Evolutionary conservation across 2,329 filamentous ascomycete genomes (phyloP).

Genomic region (Clarireedia sp.): DNA sequence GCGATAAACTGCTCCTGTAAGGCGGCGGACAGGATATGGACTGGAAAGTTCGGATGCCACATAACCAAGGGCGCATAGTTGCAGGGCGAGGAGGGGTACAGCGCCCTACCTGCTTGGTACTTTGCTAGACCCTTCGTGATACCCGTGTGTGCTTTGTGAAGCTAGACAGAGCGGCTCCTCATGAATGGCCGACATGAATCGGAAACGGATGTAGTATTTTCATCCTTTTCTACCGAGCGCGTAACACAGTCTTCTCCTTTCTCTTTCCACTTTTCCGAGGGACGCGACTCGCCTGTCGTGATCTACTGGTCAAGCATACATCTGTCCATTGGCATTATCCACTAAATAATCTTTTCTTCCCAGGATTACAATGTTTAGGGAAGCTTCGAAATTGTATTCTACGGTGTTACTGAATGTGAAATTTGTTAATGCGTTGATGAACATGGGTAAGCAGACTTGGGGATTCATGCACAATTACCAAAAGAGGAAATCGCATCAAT

Average conservation of each 20-base stretch:
- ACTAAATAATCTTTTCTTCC: not conserved
- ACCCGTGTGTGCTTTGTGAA: too few species aligned
- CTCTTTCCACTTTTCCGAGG: too few species aligned
- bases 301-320: too few species aligned
- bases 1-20: not conserved
- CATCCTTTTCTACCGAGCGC: not conserved
- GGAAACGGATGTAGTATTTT: not conserved
- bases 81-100: too few species aligned
- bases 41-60: too few species aligned
- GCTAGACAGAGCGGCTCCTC: too few species aligned
- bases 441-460: not conserved
- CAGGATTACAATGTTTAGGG: not conserved
- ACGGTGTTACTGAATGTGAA: not conserved
- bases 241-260: not conserved
- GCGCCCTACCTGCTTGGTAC: too few species aligned
- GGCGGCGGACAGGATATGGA: not conserved
- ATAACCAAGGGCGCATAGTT: too few species aligned
- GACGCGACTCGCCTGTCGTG: too few species aligned
- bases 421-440: slow-evolving; percentile 4
- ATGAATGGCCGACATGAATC: not conserved
- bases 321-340: not conserved
- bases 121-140: too few species aligned
- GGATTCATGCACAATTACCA: not conserved
- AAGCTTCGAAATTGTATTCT: not conserved
- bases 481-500: slow-evolving; percentile 1